phyloP scores from a whole-genome alignment of 1,139 yeast genomes.

The Yamadazyma conglobata region DNA sequence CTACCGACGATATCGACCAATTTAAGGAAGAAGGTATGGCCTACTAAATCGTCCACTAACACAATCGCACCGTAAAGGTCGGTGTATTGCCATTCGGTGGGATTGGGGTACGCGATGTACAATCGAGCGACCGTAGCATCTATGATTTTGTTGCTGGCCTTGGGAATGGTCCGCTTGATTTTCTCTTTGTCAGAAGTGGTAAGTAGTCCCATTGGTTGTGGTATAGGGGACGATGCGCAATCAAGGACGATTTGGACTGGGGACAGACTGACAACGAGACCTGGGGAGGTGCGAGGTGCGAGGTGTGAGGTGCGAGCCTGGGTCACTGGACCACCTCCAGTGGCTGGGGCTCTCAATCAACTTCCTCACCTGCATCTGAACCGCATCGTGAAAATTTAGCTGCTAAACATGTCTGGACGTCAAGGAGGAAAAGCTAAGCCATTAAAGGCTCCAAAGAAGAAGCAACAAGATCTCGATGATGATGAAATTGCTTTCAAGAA shows the following conservation, averaged over 20 bases:
- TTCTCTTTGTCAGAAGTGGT: conserved; percentile 77
- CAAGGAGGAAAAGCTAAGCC: conserved; percentile 75
- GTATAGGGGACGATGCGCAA: too few relatives aligned
- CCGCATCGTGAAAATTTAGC: too few relatives aligned
- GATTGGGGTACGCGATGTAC: conserved; percentile 86
- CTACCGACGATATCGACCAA: conserved; percentile 79
- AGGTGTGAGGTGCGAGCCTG: neutral
- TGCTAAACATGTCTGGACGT: conserved; percentile 67
- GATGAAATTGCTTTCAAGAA: conserved; percentile 89
- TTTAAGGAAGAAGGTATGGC: conserved; percentile 88
- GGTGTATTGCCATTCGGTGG: conserved; percentile 78
- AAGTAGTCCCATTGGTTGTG: conserved; percentile 52
- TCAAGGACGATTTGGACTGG: too few relatives aligned
- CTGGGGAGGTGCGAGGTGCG: neutral
- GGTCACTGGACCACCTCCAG: too few relatives aligned
- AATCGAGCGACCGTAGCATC: conserved; percentile 90
- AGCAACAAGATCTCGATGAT: conserved; percentile 69
- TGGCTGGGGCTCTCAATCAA: too few relatives aligned
- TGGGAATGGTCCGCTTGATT: conserved; percentile 84
- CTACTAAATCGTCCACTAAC: conserved; percentile 87
- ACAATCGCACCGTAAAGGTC: conserved; percentile 86
- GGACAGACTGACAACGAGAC: too few relatives aligned
- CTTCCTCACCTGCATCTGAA: too few relatives aligned
- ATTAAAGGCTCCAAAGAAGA: conserved; percentile 69
- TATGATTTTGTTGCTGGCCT: conserved; percentile 78